Conservation (phyloP, 2,329 filamentous ascomycete genomes). For the Coccinonectria pachysandricola region DNA sequence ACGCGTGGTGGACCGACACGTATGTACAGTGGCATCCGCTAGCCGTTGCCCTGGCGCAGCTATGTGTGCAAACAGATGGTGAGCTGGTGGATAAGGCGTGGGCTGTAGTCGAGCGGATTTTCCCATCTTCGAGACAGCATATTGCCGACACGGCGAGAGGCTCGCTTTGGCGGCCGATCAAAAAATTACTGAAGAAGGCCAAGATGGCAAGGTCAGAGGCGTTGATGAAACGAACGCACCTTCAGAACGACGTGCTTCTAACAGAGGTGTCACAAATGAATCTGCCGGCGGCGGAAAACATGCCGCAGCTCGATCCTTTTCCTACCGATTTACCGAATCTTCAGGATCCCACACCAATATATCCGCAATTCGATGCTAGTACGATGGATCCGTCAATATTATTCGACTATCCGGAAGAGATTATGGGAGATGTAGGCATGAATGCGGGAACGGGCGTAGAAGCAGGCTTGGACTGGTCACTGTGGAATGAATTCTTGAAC, state of each 20-base stretch:
- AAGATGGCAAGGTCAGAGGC: constrained; percentile 27
- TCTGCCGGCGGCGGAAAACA: constrained; percentile 1
- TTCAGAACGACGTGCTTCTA: constrained; percentile 6
- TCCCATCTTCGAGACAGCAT: constrained; percentile 30
- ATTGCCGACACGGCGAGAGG: constrained; percentile 41
- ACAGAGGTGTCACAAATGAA: constrained; percentile 1
- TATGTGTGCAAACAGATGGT: constrained; percentile 37
- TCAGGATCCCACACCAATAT: constrained; percentile 9
- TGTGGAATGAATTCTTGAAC: constrained; percentile 35
- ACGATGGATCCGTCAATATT: constrained; percentile 21
- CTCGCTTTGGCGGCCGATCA: constrained; percentile 43
- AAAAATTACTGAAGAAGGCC: constrained; percentile 41
- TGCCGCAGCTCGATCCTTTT: constrained; percentile 6
- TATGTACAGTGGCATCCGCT: constrained; percentile 47
- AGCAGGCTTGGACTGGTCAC: constrained; percentile 19
- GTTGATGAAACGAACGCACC: constrained; percentile 16
- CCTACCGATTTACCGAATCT: no score
- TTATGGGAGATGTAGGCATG: no score
- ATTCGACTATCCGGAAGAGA: constrained; percentile 19
- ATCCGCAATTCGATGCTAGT: constrained; percentile 16
- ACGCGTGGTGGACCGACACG: constrained; percentile 37
- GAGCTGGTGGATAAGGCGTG: constrained; percentile 39
- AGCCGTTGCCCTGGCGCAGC: constrained; percentile 40
- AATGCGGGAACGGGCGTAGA: neutral
- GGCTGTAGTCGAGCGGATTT: constrained; percentile 35